phyloP scores from a whole-genome alignment of 352 stramenopile genomes.

The Phytophthora idaei region DNA sequence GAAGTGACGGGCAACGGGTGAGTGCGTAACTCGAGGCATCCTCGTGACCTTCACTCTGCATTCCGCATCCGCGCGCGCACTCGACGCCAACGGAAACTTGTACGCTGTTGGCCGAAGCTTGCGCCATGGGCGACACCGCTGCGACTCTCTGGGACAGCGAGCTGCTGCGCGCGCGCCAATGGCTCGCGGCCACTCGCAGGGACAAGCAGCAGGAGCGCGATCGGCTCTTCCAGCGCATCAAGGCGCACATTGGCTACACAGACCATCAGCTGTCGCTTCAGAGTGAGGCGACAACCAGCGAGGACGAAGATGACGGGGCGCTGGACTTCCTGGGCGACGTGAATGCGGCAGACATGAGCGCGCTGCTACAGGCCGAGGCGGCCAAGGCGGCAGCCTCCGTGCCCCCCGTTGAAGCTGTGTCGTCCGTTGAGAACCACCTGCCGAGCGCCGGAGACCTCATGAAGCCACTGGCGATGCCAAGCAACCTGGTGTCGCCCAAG shows the following conservation, averaged over 20 bases:
- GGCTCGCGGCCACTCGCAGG: slow-evolving; percentile 28
- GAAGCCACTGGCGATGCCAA: slow-evolving; percentile 44
- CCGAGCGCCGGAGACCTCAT: slow-evolving; percentile 19
- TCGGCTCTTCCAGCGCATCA: slow-evolving; percentile 38
- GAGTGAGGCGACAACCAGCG: slow-evolving; percentile 25
- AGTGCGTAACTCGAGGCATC: slow-evolving; percentile 1
- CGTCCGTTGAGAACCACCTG: slow-evolving; percentile 5
- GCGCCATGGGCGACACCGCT: slow-evolving; percentile 31
- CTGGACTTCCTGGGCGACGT: slow-evolving; percentile 67
- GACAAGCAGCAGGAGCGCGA: slow-evolving; percentile 21
- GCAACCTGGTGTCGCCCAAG: slow-evolving; percentile 27
- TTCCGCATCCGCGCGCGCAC: slow-evolving; percentile 14
- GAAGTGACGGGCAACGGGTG: not conserved
- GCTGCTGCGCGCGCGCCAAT: slow-evolving; percentile 46
- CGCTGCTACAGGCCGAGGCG: slow-evolving; percentile 51
- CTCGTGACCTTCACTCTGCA: slow-evolving; percentile 28
- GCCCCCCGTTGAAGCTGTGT: slow-evolving; percentile 1
- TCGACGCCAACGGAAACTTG: slow-evolving; percentile 2
- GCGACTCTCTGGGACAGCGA: slow-evolving; percentile 47
- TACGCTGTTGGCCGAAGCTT: not conserved
- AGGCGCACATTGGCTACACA: slow-evolving; percentile 45
- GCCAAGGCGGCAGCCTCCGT: slow-evolving; percentile 4
- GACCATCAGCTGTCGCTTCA: slow-evolving; percentile 47
- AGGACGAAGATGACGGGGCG: slow-evolving; percentile 40
- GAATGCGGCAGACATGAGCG: slow-evolving; percentile 55